phyloP scores from a whole-genome alignment of 345 rosid genomes.

The Eucalyptus viminalis region DNA sequence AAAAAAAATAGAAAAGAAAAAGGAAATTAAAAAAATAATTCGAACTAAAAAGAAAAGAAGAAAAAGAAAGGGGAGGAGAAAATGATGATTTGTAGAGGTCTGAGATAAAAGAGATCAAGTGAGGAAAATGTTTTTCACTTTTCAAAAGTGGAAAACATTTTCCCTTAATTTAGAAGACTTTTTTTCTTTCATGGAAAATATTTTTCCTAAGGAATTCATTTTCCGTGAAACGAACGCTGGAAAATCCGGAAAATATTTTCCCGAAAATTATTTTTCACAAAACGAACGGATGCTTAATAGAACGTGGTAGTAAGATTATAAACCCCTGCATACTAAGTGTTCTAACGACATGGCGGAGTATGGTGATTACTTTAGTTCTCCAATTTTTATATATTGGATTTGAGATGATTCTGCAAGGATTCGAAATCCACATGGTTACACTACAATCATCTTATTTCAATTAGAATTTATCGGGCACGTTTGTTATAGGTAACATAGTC shows the following conservation, averaged over 20 bases:
- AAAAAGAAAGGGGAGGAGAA: too few relatives aligned
- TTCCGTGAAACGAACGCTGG: rapidly evolving
- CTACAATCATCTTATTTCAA: background rate
- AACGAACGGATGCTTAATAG: background rate
- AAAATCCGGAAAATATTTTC: too few relatives aligned
- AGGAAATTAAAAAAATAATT: too few relatives aligned
- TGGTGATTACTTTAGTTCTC: background rate
- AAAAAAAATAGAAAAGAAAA: too few relatives aligned
- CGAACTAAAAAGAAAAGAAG: too few relatives aligned
- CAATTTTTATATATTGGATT: background rate
- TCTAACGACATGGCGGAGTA: background rate
- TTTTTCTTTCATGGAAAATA: too few relatives aligned
- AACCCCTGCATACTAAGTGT: background rate
- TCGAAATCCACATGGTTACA: background rate
- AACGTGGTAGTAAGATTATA: background rate
- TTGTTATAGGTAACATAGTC: background rate
- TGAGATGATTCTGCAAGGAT: background rate
- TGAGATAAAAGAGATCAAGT: too few relatives aligned
- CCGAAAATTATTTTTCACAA: rapidly evolving
- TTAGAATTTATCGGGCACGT: background rate
- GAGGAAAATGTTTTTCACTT: too few relatives aligned
- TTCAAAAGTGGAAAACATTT: too few relatives aligned
- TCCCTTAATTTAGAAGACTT: too few relatives aligned
- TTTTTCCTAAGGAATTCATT: too few relatives aligned
- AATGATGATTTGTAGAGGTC: too few relatives aligned